Conservation (phyloP, 2,329 filamentous ascomycete genomes). For the Albifimbria verrucaria region DNA sequence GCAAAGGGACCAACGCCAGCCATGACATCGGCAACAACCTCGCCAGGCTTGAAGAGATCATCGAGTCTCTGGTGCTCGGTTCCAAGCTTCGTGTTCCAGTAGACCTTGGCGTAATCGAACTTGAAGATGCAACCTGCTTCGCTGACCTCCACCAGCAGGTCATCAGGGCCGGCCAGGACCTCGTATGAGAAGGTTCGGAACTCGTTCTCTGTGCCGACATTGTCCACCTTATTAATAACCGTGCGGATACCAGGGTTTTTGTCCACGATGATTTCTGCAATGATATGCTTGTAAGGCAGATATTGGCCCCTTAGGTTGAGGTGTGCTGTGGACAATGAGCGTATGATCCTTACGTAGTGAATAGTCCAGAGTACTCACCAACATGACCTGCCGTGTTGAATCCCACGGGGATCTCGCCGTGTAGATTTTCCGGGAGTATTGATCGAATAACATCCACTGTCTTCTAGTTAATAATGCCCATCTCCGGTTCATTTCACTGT, state of each 20-base stretch:
- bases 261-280: slow-evolving; percentile 82
- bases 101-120: slow-evolving; percentile 95
- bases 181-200: slow-evolving; percentile 94
- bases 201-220: slow-evolving; percentile 79
- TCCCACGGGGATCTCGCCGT: slow-evolving; percentile 77
- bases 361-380: slow-evolving; percentile 43
- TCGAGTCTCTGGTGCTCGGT: slow-evolving; percentile 84
- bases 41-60: slow-evolving; percentile 71
- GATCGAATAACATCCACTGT: slow-evolving; percentile 77
- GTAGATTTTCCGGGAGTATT: slow-evolving; percentile 74
- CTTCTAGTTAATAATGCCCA: slow-evolving; percentile 14
- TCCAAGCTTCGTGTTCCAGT: slow-evolving; percentile 94
- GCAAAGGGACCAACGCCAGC: slow-evolving; percentile 95
- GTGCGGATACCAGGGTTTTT: slow-evolving; percentile 82
- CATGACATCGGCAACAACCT: slow-evolving; percentile 96
- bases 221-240: slow-evolving; percentile 93
- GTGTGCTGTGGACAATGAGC: slow-evolving; percentile 57
- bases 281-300: slow-evolving; percentile 79
- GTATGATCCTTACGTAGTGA: background rate
- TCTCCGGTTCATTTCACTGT: background rate
- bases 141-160: slow-evolving; percentile 78
- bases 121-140: slow-evolving; percentile 83
- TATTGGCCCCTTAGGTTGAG: slow-evolving; percentile 84
- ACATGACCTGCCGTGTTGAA: slow-evolving; percentile 91
- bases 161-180: slow-evolving; percentile 75